Conservation (phyloP, 345 rosid species). For the Fremontodendron californicum region DNA sequence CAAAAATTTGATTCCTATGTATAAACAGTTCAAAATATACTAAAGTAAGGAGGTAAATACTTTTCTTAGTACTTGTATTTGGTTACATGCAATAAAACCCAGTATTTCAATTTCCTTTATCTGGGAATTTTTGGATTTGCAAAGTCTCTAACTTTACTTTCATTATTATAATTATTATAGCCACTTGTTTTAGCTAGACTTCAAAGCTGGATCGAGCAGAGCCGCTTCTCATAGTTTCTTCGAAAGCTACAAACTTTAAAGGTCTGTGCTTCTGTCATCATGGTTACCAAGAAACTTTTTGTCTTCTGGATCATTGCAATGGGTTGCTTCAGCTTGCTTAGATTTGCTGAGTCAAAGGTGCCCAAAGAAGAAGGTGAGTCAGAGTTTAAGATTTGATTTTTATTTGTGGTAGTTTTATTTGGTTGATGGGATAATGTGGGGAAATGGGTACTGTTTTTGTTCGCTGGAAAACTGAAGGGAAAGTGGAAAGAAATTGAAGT, state of each 20-base stretch:
- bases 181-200: background rate
- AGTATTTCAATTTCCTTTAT: background rate
- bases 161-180: background rate
- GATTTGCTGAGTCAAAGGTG: slow-evolving; percentile 38
- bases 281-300: slow-evolving; percentile 29
- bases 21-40: background rate
- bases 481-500: background rate
- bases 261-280: slow-evolving; percentile 16
- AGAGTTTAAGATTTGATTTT: slow-evolving; percentile 6
- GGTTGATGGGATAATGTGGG: slow-evolving; percentile 12
- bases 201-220: background rate
- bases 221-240: background rate
- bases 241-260: background rate
- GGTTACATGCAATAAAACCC: background rate
- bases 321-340: slow-evolving; percentile 38
- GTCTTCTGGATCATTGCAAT: slow-evolving; percentile 34
- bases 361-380: slow-evolving; percentile 55
- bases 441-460: slow-evolving; percentile 11
- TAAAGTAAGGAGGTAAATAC: background rate
- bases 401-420: background rate
- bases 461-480: background rate
- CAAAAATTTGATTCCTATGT: background rate
- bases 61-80: background rate
- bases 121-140: background rate
- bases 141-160: background rate